Percentiles rank a stretch among this genome's conserved stretches.
Evolutionary conservation across 257 asterid species (phyloP).

Genomic region (Solanum peruvianum): DNA sequence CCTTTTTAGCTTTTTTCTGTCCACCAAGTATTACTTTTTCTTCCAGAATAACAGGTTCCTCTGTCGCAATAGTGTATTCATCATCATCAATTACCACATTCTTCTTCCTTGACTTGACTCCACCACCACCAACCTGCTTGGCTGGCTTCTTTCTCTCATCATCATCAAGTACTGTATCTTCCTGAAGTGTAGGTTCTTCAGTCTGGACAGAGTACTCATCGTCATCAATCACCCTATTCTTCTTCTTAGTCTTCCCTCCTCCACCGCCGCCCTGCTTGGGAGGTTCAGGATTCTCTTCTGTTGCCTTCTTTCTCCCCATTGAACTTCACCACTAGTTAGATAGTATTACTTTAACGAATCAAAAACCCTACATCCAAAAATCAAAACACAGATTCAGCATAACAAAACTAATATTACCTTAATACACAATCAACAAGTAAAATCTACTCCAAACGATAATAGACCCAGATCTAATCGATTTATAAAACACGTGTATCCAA

Average conservation of each 20-base stretch:
- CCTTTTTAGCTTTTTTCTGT: conserved; percentile 61
- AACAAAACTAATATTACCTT: not conserved
- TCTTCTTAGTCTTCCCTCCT: conserved; percentile 72
- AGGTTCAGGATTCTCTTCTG: conserved; percentile 26
- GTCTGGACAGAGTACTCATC: conserved; percentile 65
- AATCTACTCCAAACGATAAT: not conserved
- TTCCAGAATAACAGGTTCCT: conserved; percentile 29
- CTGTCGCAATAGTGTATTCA: conserved; percentile 56
- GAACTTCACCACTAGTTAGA: not conserved
- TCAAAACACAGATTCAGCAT: not conserved
- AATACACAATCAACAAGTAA: not conserved
- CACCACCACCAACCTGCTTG: conserved; percentile 18
- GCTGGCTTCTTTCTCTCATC: conserved; percentile 12
- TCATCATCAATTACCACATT: conserved; percentile 28
- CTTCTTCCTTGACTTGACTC: conserved; percentile 68
- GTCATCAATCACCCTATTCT: conserved; percentile 47
- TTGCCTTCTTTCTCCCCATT: conserved; percentile 82
- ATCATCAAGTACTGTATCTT: conserved; percentile 35
- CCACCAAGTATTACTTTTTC: conserved; percentile 37
- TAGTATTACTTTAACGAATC: not conserved
- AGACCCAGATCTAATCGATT: not conserved
- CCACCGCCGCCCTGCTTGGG: conserved; percentile 4
- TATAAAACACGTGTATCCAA: not conserved
- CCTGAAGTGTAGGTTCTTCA: conserved; percentile 42
- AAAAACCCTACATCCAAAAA: not conserved